Base-by-base conservation (phyloP, 2,329 filamentous ascomycete genomes). In the Orbilia brochopaga region DNA sequence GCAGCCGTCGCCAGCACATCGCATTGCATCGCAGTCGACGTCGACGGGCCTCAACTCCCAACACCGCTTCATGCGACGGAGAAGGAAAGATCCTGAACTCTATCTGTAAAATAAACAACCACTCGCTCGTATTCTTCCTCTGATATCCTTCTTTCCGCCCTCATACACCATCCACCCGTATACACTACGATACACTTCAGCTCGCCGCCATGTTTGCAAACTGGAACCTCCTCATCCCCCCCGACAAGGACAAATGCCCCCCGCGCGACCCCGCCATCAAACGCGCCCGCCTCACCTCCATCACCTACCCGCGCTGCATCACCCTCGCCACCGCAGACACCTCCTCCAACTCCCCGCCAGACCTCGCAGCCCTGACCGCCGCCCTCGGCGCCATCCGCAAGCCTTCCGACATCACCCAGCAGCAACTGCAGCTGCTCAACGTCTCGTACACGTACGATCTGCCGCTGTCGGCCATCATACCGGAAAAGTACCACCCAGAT, bases 191-290 rank as follows among this genome's bases (percentile, higher is more conserved):
- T 3, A 32, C 8, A 32, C 27, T 8, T 6, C 35, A 21, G 1
- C 7, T 13, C 27, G 30, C 27, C 46, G 40, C 42, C 44, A 69
- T 69, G 65, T 69, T 69, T 13, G 65, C 57, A 17, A 69, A 69
- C 53, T 69, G 65, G 65, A 69, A 62, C 37, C 65, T 69, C 35
- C 53, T 69, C 24, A 62, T 69, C 58, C 65, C 57, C 27, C 52
- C 56, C 27, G 56, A 67, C 50, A 67, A 69, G 58, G 65, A 69
- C 65, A 56, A 40, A 46, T 44, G 4, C 23, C 35, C 65, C 52
- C 40, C 21, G 21, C 53, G 35, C 15, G 58, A 54, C 48, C 65
- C 65, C 52, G 53, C 58, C 19, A 54, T 69, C 58, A 69, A 69
- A 19, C 61, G 62, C 52, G 65, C 58, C 24, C 58, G 65, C 27